These are phyloP conservation scores for Gentiana macrophylla DNA, from an alignment of 257 asterid genomes.

Conservation along the genomic window DNA sequence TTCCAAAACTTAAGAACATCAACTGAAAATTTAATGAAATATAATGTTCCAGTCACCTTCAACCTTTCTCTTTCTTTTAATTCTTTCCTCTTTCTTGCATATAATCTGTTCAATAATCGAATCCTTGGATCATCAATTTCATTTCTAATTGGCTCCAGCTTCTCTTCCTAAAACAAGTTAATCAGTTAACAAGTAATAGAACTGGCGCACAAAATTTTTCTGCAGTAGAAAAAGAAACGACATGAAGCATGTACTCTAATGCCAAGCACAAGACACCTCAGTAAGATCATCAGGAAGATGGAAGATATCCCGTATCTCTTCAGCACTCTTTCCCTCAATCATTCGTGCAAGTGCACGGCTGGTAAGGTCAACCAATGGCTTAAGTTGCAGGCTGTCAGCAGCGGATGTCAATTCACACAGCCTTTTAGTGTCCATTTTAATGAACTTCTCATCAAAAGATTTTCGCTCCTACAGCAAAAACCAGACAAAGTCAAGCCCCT, in stretches of 20 bases:
- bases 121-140: conserved; percentile 91
- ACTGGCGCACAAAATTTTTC: conserved; percentile 3
- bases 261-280: conserved; percentile 78
- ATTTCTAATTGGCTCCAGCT: conserved; percentile 89
- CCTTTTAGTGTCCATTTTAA: conserved; percentile 79
- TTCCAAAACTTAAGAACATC: neutral
- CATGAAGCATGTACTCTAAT: conserved; percentile 47
- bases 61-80: conserved; percentile 65
- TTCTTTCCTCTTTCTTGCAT: conserved; percentile 93
- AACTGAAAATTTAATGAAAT: conserved; percentile 10
- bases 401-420: conserved; percentile 97
- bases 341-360: conserved; percentile 95
- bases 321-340: conserved; percentile 87
- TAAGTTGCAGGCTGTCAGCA: conserved; percentile 88
- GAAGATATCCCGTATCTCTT: conserved; percentile 86
- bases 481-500: conserved; percentile 8
- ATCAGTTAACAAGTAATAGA: conserved; percentile 15
- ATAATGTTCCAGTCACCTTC: conserved; percentile 44
- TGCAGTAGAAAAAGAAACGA: conserved; percentile 21
- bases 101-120: conserved; percentile 74
- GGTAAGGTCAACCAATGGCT: conserved; percentile 91
- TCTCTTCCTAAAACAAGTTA: conserved; percentile 65
- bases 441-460: conserved; percentile 84
- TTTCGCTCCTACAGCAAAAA: conserved; percentile 66
- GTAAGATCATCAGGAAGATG: conserved; percentile 97